Conservation (phyloP, 1,284 basidiomycete genomes). For the Cutaneotrichosporon sp. region DNA sequence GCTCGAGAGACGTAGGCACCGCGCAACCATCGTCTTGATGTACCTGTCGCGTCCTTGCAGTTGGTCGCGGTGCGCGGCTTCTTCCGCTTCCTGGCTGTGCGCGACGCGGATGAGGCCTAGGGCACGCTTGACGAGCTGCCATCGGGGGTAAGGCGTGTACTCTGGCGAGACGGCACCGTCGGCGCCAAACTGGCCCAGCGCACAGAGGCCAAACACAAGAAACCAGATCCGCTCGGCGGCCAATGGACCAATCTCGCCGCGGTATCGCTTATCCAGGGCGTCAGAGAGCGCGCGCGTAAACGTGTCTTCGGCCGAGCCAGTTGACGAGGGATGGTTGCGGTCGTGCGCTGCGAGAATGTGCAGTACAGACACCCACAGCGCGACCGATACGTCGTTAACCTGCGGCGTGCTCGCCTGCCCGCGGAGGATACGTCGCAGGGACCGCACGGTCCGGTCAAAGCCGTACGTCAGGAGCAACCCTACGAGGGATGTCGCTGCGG, state of each 20-base stretch:
- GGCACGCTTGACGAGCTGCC: constrained; percentile 60
- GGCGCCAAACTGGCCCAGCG: constrained; percentile 71
- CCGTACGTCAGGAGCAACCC: constrained; percentile 56
- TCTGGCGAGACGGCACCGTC: constrained; percentile 52
- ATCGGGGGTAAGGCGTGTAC: constrained; percentile 57
- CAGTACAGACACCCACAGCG: constrained; percentile 72
- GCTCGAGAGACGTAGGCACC: constrained; percentile 66
- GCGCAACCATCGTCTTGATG: constrained; percentile 63
- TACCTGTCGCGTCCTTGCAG: constrained; percentile 68
- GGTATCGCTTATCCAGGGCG: constrained; percentile 34
- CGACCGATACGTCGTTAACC: constrained; percentile 54
- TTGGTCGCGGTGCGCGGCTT: constrained; percentile 48
- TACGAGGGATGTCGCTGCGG: constrained; percentile 49
- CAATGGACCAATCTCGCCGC: constrained; percentile 47
- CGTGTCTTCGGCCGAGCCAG: constrained; percentile 27
- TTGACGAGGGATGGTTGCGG: background rate
- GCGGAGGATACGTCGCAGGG: constrained; percentile 41
- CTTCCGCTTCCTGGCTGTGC: constrained; percentile 55
- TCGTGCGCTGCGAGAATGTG: constrained; percentile 50
- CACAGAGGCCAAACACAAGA: constrained; percentile 63
- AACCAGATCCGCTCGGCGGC: constrained; percentile 70
- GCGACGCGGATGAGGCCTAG: constrained; percentile 60
- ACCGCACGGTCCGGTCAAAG: constrained; percentile 53
- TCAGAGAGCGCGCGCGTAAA: constrained; percentile 48
- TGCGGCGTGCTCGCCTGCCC: constrained; percentile 41